Evolutionary conservation across 306 rosid species (phyloP).

Genomic region (Corylus americana): DNA sequence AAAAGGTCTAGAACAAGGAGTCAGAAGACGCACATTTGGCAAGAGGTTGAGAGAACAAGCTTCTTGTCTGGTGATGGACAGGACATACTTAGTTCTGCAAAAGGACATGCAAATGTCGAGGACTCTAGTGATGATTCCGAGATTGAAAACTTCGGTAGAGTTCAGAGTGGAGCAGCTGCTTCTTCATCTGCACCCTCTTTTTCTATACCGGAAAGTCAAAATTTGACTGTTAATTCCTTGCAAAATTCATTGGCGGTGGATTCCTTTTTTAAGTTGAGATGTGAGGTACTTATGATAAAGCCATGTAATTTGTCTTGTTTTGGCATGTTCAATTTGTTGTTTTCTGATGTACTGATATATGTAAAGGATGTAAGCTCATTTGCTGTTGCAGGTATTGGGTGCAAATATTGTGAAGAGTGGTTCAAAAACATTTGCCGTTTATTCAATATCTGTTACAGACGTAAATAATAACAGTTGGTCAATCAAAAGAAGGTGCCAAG

Average conservation of each 20-base stretch:
- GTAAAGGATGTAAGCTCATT: constrained; percentile 34
- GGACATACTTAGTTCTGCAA: constrained; percentile 72
- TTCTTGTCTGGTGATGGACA: constrained; percentile 95
- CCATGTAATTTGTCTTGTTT: constrained; percentile 21
- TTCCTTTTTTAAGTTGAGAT: constrained; percentile 86
- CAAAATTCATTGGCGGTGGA: constrained; percentile 59
- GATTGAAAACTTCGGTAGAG: constrained; percentile 64
- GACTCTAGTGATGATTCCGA: constrained; percentile 80
- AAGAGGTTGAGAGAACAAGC: constrained; percentile 94
- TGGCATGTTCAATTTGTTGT: constrained; percentile 17
- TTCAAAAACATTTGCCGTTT: constrained; percentile 92
- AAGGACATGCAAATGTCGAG: constrained; percentile 46
- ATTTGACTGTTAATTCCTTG: constrained; percentile 48
- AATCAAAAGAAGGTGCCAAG: constrained; percentile 85
- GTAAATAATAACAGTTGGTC: constrained; percentile 92
- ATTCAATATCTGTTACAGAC: constrained; percentile 88
- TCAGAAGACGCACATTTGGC: constrained; percentile 60
- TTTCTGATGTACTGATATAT: constrained; percentile 25
- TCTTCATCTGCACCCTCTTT: constrained; percentile 69
- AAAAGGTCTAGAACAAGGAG: constrained; percentile 65
- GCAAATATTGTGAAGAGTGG: constrained; percentile 97
- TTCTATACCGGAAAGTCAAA: constrained; percentile 40
- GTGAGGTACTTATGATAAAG: constrained; percentile 70
- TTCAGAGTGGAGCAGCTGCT: constrained; percentile 81
- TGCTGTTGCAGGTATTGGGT: constrained; percentile 78